Percentiles rank a stretch among this genome's conserved stretches.
Conservation (phyloP, 768 basidiomycete genomes). For the Tylopilus felleus region DNA sequence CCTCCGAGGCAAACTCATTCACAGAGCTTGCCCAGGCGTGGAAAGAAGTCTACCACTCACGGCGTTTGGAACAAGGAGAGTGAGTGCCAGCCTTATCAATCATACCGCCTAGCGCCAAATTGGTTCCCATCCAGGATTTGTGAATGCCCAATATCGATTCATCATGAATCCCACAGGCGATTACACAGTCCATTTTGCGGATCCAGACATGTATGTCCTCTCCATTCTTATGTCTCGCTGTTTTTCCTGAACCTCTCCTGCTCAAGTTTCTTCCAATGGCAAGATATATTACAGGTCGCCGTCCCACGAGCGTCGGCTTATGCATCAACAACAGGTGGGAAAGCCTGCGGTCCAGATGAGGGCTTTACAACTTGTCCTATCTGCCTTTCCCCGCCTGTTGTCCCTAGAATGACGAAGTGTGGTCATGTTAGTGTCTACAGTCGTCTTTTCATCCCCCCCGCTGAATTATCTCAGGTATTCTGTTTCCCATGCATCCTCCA, state of each 20-base stretch:
- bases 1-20: conserved; percentile 79
- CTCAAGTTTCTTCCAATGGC: conserved; percentile 89
- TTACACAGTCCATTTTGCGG: conserved; percentile 94
- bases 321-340: conserved; percentile 55
- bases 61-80: conserved; percentile 90
- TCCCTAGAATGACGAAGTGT: conserved; percentile 94
- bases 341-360: conserved; percentile 45
- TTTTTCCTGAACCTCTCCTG: neutral
- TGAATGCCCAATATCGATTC: conserved; percentile 96
- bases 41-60: conserved; percentile 60
- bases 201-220: conserved; percentile 86
- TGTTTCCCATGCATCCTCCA: conserved; percentile 95
- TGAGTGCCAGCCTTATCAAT: conserved; percentile 43
- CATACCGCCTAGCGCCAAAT: conserved; percentile 16
- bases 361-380: conserved; percentile 86
- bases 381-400: conserved; percentile 86
- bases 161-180: conserved; percentile 90
- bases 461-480: conserved; percentile 61
- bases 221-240: neutral
- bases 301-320: conserved; percentile 81
- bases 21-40: conserved; percentile 64
- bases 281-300: conserved; percentile 92
- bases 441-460: neutral
- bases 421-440: conserved; percentile 74
- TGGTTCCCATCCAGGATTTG: conserved; percentile 62